phyloP scores from a whole-genome alignment of 331 rosid species.

The Arachis monticola region DNA sequence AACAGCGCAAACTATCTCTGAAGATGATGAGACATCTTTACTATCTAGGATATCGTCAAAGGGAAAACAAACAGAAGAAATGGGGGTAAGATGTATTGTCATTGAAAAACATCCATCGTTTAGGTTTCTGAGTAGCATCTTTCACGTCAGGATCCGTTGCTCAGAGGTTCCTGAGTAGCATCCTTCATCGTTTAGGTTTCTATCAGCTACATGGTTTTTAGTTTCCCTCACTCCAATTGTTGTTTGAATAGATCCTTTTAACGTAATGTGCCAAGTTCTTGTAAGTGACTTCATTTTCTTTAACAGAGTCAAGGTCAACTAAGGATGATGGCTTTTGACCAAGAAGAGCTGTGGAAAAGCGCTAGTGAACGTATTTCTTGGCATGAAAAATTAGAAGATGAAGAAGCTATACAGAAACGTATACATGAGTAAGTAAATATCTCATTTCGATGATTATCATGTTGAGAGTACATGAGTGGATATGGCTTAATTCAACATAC shows the following conservation, averaged over 20 bases:
- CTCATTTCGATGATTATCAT: constrained; percentile 32
- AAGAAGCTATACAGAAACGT: constrained; percentile 90
- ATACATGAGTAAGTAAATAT: constrained; percentile 83
- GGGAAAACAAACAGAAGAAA: constrained; percentile 64
- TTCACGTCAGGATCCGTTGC: too few relatives aligned
- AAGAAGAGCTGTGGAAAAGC: constrained; percentile 84
- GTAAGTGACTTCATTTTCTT: constrained; percentile 35
- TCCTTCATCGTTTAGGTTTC: constrained; percentile 19
- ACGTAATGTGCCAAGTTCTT: constrained; percentile 32
- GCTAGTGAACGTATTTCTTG: constrained; percentile 91
- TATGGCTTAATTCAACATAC: constrained; percentile 24
- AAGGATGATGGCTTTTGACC: constrained; percentile 84
- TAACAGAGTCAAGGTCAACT: constrained; percentile 79
- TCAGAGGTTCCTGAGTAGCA: too few relatives aligned
- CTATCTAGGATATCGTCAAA: constrained; percentile 79
- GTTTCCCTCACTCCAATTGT: constrained; percentile 35
- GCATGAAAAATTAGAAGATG: constrained; percentile 91
- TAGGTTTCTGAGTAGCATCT: too few relatives aligned
- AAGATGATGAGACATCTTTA: constrained; percentile 66
- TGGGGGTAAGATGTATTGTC: constrained; percentile 50
- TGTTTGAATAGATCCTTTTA: constrained; percentile 30
- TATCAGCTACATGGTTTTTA: constrained; percentile 26
- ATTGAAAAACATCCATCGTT: not conserved
- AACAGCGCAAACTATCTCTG: constrained; percentile 50
- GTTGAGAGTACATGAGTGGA: not conserved